Percentiles rank a stretch among this genome's conserved stretches.
These are phyloP conservation scores for Haplographium delicatum DNA, from an alignment of 495 filamentous ascomycete species.

Conservation along the genomic window DNA sequence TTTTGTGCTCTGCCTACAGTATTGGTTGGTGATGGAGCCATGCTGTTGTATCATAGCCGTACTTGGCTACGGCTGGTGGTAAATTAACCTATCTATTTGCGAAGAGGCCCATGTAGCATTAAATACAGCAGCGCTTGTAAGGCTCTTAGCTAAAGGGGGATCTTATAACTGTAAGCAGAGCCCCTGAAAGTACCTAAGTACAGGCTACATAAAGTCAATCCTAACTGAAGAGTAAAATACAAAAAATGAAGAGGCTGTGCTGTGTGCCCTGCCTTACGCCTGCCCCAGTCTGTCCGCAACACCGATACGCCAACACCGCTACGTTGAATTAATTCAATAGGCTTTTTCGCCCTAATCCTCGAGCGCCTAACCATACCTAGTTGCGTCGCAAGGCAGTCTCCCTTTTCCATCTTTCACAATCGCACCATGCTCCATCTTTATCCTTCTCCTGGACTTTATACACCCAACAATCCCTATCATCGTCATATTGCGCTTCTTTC, in stretches of 20 bases:
- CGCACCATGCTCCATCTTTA: conserved; percentile 2
- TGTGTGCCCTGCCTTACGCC: neutral
- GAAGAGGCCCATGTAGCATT: too few relatives aligned
- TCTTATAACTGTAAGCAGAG: conserved; percentile 2
- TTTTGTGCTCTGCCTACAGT: neutral
- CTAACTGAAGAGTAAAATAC: neutral
- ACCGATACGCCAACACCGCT: too few relatives aligned
- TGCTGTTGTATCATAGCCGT: too few relatives aligned
- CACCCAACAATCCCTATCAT: conserved; percentile 1
- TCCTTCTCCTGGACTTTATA: conserved; percentile 12
- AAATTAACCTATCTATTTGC: neutral
- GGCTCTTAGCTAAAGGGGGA: neutral
- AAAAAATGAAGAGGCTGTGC: neutral
- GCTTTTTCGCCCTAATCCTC: neutral
- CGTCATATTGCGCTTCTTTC: neutral
- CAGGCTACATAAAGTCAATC: neutral
- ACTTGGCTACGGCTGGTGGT: neutral
- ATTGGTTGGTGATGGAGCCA: neutral
- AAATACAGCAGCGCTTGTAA: neutral
- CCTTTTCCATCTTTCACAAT: neutral
- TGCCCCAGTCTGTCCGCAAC: too few relatives aligned
- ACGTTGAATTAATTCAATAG: too few relatives aligned
- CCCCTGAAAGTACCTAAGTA: neutral
- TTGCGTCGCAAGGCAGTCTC: conserved; percentile 4
- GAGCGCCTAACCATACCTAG: neutral